Evolutionary conservation across 805 yeast genomes (phyloP).

Genomic region (Ogataea naganishii): DNA sequence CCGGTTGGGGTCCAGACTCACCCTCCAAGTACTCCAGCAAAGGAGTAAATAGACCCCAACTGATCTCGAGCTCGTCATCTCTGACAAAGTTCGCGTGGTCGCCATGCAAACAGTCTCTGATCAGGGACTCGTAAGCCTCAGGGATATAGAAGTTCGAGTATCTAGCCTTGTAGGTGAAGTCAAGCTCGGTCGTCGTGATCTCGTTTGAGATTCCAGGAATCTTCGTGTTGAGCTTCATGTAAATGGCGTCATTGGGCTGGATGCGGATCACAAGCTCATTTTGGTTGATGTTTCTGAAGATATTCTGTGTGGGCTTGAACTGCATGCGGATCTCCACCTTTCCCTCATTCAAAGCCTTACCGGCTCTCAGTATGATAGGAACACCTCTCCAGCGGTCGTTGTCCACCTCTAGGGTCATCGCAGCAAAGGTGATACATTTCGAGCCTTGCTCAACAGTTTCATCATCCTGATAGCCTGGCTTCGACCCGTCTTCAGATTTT

Average conservation of each 20-base stretch:
- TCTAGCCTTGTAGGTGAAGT: slow-evolving; percentile 74
- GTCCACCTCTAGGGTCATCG: slow-evolving; percentile 64
- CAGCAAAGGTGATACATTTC: slow-evolving; percentile 89
- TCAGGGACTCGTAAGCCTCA: slow-evolving; percentile 94
- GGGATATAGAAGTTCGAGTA: slow-evolving; percentile 91
- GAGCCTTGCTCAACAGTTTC: slow-evolving; percentile 77
- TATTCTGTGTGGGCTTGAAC: slow-evolving; percentile 74
- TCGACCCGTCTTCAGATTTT: slow-evolving; percentile 74
- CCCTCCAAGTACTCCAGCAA: slow-evolving; percentile 73
- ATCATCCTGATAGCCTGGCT: slow-evolving; percentile 90
- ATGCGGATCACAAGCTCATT: slow-evolving; percentile 91
- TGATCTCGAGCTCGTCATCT: slow-evolving; percentile 91
- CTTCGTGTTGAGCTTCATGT: slow-evolving; percentile 87
- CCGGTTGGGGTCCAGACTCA: slow-evolving; percentile 58
- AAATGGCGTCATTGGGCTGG: slow-evolving; percentile 93
- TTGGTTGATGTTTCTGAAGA: slow-evolving; percentile 72
- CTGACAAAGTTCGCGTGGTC: slow-evolving; percentile 97
- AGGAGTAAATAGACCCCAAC: slow-evolving; percentile 93
- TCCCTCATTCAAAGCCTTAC: slow-evolving; percentile 91
- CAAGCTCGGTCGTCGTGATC: slow-evolving; percentile 82
- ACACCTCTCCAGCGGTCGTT: slow-evolving; percentile 99
- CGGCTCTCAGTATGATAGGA: slow-evolving; percentile 92
- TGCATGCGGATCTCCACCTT: slow-evolving; percentile 94
- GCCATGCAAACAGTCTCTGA: slow-evolving; percentile 82
- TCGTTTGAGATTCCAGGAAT: slow-evolving; percentile 84